phyloP scores from a whole-genome alignment of 75 land plant species.

The Azolla pinnata region DNA sequence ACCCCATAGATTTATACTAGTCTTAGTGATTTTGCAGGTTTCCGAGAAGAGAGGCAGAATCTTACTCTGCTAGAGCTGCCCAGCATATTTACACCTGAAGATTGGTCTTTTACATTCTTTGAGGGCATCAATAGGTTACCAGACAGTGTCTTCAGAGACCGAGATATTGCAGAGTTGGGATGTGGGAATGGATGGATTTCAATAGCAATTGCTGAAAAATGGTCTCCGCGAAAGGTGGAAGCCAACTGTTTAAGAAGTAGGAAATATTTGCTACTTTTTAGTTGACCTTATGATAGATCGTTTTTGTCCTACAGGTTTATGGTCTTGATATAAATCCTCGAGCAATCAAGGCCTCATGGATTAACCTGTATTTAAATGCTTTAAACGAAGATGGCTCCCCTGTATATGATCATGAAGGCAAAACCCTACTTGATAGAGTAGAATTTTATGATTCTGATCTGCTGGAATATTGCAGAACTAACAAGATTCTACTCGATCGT shows the following conservation, averaged over 20 bases:
- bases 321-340: constrained; percentile 98
- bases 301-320: constrained; percentile 66
- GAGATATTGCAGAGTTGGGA: constrained; percentile 81
- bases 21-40: too few species aligned
- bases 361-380: constrained; percentile 84
- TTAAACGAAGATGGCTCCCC: constrained; percentile 73
- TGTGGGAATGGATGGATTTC: constrained; percentile 99
- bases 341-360: constrained; percentile 89
- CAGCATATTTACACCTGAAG: constrained; percentile 94
- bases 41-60: constrained; percentile 59
- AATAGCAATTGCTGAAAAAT: constrained; percentile 92
- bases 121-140: constrained; percentile 93
- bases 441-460: constrained; percentile 97
- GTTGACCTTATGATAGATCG: too few species aligned
- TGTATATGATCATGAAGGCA: constrained; percentile 69
- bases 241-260: too few species aligned
- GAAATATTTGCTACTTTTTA: too few species aligned
- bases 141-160: constrained; percentile 74
- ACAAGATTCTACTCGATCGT: constrained; percentile 75
- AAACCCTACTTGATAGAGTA: constrained; percentile 80
- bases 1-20: too few species aligned
- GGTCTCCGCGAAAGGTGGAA: constrained; percentile 75
- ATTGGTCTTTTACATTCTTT: constrained; percentile 96
- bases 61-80: constrained; percentile 86
- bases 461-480: constrained; percentile 68